These are phyloP conservation scores for Bisporella sp. DNA, from an alignment of 2,329 filamentous ascomycete genomes.

Conservation along the genomic window DNA sequence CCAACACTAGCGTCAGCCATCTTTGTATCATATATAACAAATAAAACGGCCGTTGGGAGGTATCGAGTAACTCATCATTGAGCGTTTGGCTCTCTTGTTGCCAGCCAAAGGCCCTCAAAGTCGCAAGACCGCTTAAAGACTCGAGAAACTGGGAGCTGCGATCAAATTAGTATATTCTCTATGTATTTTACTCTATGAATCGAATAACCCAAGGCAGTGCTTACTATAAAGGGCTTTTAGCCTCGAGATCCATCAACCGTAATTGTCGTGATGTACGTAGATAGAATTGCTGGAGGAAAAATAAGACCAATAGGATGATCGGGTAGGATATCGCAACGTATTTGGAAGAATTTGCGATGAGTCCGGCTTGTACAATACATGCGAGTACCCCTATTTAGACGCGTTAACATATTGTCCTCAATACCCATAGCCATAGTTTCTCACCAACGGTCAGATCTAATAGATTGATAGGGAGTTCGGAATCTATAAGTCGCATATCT, in stretches of 20 bases:
- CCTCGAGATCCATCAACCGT: conserved; percentile 40
- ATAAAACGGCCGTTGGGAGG: conserved; percentile 47
- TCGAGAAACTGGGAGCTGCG: neutral
- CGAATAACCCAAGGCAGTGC: no score
- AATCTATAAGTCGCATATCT: neutral
- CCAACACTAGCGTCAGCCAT: conserved; percentile 43
- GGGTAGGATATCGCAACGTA: neutral
- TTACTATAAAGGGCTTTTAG: conserved; percentile 37
- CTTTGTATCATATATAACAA: conserved; percentile 49
- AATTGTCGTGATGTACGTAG: conserved; percentile 42
- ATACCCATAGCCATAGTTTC: conserved; percentile 30
- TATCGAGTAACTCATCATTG: neutral
- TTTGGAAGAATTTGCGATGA: conserved; percentile 20
- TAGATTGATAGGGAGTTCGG: conserved; percentile 8
- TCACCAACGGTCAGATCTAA: conserved; percentile 8
- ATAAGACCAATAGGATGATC: conserved; percentile 1
- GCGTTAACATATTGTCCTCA: conserved; percentile 30
- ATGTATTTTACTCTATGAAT: no score
- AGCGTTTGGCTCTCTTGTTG: neutral
- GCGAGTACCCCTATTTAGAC: conserved; percentile 30
- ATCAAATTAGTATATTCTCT: no score
- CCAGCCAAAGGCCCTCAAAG: neutral
- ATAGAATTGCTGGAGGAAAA: conserved; percentile 34
- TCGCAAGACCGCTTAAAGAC: neutral
- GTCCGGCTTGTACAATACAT: conserved; percentile 34